phyloP scores from a whole-genome alignment of 345 rosid species.

The Melaleuca alternifolia region DNA sequence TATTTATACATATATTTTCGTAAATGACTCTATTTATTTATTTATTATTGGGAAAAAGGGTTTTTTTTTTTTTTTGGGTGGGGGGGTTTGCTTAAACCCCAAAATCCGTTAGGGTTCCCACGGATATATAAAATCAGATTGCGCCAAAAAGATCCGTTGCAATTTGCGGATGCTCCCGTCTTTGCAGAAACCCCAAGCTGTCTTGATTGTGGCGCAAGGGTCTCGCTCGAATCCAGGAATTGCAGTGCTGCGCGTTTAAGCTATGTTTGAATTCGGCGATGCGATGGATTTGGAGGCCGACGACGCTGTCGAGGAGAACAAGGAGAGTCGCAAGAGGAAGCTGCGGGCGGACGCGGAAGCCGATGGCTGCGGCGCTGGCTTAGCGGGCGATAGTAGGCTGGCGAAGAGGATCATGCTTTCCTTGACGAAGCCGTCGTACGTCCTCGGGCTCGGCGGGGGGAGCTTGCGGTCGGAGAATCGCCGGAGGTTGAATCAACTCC shows the following conservation, averaged over 20 bases:
- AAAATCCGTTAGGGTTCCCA: neutral
- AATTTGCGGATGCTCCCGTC: neutral
- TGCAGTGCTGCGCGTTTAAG: neutral
- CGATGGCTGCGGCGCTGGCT: neutral
- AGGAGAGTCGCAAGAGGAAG: slow-evolving; percentile 1
- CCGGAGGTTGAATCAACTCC: slow-evolving; percentile 16
- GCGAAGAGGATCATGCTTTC: slow-evolving; percentile 24
- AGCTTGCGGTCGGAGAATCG: slow-evolving; percentile 31
- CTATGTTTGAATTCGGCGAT: neutral
- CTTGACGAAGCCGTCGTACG: slow-evolving; percentile 43
- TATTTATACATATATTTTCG: too few relatives aligned
- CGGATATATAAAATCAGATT: neutral
- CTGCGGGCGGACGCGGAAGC: neutral
- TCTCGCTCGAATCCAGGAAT: neutral
- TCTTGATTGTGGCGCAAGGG: neutral
- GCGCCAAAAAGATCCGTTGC: neutral
- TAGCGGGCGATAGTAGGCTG: neutral
- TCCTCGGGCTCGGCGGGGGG: slow-evolving; percentile 18
- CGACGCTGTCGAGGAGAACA: neutral
- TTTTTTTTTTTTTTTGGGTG: too few relatives aligned
- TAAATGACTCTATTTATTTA: too few relatives aligned
- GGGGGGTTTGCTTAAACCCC: neutral
- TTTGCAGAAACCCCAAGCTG: neutral
- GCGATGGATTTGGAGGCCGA: neutral
- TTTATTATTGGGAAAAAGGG: too few relatives aligned